phyloP scores from a whole-genome alignment of 164 flowering plant species.

The Umbellularia californica region DNA sequence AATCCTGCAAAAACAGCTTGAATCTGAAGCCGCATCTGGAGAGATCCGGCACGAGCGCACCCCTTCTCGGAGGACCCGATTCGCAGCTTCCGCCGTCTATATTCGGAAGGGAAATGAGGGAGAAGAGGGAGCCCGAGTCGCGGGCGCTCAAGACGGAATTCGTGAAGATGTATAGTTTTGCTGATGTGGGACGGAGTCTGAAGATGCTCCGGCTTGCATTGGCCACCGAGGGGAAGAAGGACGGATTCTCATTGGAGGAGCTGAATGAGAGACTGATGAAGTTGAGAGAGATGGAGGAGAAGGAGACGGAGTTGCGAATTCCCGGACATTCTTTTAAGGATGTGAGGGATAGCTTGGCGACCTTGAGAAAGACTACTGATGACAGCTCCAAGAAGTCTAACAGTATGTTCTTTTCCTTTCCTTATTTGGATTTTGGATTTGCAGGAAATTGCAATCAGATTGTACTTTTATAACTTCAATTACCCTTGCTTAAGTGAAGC shows the following conservation, averaged over 20 bases:
- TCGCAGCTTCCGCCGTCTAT: constrained; percentile 21
- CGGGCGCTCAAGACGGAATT: constrained; percentile 31
- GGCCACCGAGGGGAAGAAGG: constrained; percentile 20
- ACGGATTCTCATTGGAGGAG: constrained; percentile 61
- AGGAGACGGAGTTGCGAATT: constrained; percentile 26
- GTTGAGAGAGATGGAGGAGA: constrained; percentile 58
- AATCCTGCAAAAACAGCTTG: constrained; percentile 22
- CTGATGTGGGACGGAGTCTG: constrained; percentile 63
- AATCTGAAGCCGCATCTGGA: constrained; percentile 22
- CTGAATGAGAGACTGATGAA: constrained; percentile 33
- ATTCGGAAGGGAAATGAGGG: constrained; percentile 31
- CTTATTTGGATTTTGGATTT: too few relatives aligned
- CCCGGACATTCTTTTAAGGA: constrained; percentile 24
- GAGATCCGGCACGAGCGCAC: neutral
- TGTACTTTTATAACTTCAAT: too few relatives aligned
- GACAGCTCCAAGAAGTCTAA: neutral
- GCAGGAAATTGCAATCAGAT: neutral
- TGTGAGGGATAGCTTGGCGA: constrained; percentile 9
- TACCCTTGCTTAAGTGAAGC: too few relatives aligned
- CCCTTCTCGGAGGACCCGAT: constrained; percentile 23
- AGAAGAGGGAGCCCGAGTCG: constrained; percentile 14
- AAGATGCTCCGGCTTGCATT: constrained; percentile 39
- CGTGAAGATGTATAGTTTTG: constrained; percentile 33
- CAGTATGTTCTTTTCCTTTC: neutral
- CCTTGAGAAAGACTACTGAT: neutral